Evolutionary conservation across 2,329 filamentous ascomycete genomes (phyloP).

Genomic region (Hypoxylon sp.): DNA sequence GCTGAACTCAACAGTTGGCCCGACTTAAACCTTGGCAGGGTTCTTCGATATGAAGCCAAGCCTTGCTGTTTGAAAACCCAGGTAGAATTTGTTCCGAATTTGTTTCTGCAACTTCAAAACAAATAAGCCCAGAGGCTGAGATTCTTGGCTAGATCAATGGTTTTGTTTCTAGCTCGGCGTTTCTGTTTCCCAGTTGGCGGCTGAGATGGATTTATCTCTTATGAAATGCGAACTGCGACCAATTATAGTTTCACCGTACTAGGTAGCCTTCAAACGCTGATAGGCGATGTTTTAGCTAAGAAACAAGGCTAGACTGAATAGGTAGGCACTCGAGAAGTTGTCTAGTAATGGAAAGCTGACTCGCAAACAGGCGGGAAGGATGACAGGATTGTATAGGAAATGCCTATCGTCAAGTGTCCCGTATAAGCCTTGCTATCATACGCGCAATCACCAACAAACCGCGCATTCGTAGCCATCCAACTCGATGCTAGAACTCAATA

Average conservation of each 20-base stretch:
- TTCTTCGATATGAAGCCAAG: slow-evolving; percentile 41
- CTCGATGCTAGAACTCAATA: slow-evolving; percentile 14
- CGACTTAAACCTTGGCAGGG: slow-evolving; percentile 35
- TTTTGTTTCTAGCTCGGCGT: slow-evolving; percentile 33
- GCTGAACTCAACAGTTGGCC: slow-evolving; percentile 41
- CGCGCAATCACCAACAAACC: slow-evolving; percentile 35
- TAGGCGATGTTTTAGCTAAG: slow-evolving; percentile 20
- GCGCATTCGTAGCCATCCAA: slow-evolving; percentile 35
- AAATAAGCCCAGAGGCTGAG: slow-evolving; percentile 36
- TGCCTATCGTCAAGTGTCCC: slow-evolving; percentile 13
- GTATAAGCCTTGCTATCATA: slow-evolving; percentile 16
- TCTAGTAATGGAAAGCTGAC: slow-evolving; percentile 16
- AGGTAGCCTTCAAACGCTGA: slow-evolving; percentile 21
- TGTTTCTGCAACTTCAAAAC: slow-evolving; percentile 24
- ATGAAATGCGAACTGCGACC: slow-evolving; percentile 26
- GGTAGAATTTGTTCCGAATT: slow-evolving; percentile 7
- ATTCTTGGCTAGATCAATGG: slow-evolving; percentile 33
- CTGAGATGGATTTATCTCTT: slow-evolving; percentile 26
- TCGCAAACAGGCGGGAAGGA: slow-evolving; percentile 5
- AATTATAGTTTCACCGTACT: slow-evolving; percentile 34
- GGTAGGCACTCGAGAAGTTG: slow-evolving; percentile 12
- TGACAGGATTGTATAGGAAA: slow-evolving; percentile 34
- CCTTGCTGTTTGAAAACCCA: slow-evolving; percentile 21
- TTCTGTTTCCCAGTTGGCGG: slow-evolving; percentile 28
- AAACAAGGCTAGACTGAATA: slow-evolving; percentile 25